These are phyloP conservation scores for Pestalotiopsis sp. DNA, from an alignment of 2,329 filamentous ascomycete genomes.

Conservation along the genomic window DNA sequence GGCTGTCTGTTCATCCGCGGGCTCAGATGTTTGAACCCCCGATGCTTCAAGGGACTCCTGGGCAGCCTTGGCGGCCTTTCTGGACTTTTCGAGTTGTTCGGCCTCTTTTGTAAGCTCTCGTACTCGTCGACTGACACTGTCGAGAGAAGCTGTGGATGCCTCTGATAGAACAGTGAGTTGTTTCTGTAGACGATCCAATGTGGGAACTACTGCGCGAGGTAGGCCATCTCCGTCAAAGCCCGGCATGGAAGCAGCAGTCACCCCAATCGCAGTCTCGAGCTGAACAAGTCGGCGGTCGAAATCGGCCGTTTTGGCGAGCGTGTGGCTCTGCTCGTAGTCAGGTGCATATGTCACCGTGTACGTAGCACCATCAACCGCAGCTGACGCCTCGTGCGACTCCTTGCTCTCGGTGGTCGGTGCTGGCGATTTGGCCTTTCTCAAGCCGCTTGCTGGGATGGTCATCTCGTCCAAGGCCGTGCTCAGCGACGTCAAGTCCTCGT, in stretches of 20 bases:
- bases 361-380: slow-evolving; percentile 44
- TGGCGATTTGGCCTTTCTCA: background rate
- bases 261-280: slow-evolving; percentile 80
- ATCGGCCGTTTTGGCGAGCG: slow-evolving; percentile 79
- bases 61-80: slow-evolving; percentile 63
- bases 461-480: slow-evolving; percentile 75
- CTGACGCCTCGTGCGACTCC: slow-evolving; percentile 12
- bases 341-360: slow-evolving; percentile 69
- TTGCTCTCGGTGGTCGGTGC: background rate
- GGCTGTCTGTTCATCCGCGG: slow-evolving; percentile 66
- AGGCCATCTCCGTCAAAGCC: slow-evolving; percentile 60
- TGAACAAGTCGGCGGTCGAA: slow-evolving; percentile 82
- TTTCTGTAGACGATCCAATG: slow-evolving; percentile 78
- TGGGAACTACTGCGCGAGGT: slow-evolving; percentile 76
- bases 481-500: slow-evolving; percentile 67
- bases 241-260: slow-evolving; percentile 70
- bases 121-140: slow-evolving; percentile 71
- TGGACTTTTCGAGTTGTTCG: slow-evolving; percentile 69
- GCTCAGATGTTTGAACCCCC: slow-evolving; percentile 43
- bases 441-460: slow-evolving; percentile 33
- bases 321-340: slow-evolving; percentile 68
- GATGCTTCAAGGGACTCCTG: slow-evolving; percentile 60
- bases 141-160: slow-evolving; percentile 72
- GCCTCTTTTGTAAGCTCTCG: slow-evolving; percentile 73
- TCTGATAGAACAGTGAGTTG: slow-evolving; percentile 78